Evolutionary conservation across 768 basidiomycete species (phyloP).

Genomic region (Amanita muscaria): DNA sequence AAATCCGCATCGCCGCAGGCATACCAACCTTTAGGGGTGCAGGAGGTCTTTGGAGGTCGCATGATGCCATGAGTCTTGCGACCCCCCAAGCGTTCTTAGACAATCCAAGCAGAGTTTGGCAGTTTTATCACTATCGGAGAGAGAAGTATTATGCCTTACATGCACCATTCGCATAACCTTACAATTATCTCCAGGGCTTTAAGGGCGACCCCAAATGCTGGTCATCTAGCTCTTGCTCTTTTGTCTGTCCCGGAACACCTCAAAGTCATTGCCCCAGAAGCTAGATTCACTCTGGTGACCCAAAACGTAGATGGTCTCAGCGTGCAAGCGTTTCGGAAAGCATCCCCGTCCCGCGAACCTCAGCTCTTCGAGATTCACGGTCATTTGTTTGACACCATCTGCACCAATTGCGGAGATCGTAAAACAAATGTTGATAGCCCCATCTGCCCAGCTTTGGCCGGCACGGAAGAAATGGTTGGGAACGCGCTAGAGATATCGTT

Average conservation of each 20-base stretch:
- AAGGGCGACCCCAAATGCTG: conserved; percentile 29
- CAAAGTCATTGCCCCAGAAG: conserved; percentile 18
- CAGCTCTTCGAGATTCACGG: background rate
- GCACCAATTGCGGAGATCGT: background rate
- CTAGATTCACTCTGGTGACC: conserved; percentile 27
- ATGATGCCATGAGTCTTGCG: conserved; percentile 14
- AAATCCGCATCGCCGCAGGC: too few relatives aligned
- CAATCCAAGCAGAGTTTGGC: conserved; percentile 25
- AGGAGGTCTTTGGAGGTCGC: conserved; percentile 17
- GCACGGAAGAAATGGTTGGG: too few relatives aligned
- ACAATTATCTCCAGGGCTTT: conserved; percentile 16
- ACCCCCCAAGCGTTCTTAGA: conserved; percentile 24
- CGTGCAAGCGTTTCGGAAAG: conserved; percentile 18
- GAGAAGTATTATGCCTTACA: conserved; percentile 18
- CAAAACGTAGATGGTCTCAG: conserved; percentile 37
- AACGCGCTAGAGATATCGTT: conserved; percentile 14
- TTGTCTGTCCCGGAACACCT: conserved; percentile 21
- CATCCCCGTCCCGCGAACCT: background rate
- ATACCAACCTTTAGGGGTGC: conserved; percentile 20
- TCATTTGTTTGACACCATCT: background rate
- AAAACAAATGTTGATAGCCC: background rate
- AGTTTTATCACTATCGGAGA: conserved; percentile 31
- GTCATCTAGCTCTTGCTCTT: conserved; percentile 30
- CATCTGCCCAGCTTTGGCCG: background rate
- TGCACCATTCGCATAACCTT: background rate